Evolutionary conservation across 352 stramenopile species (phyloP), one percentile per base, ranked within the genome.

Genomic region (Phytophthora fragariae): DNA sequence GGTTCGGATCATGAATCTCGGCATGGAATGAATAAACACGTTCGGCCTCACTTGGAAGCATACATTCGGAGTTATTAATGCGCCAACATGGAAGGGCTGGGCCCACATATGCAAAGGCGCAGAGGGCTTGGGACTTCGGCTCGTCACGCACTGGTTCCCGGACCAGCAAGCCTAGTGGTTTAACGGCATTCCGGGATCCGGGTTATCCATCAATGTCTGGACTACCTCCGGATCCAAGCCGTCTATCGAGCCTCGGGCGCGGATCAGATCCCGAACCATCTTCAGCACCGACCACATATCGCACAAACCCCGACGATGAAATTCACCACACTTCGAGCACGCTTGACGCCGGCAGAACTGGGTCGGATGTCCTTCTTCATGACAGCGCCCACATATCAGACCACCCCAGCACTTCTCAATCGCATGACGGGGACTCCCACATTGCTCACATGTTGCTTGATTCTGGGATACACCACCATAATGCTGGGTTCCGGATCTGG

Each of bases 81-180:
- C 5, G 9, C 19, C 39, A 53, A 53, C 52, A 46, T 68, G 55
- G 33, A 44, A 60, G 41, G 21, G 14, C 29, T 61, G 44, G 29
- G 17, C 67, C 67, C 17, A 69, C 53, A 60, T 61, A 73, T 60
- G 60, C 58, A 67, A 66, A 57, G 5, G 19, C n/a, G 5, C 33
- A 62, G 2, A 52, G 27, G 0, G 37, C 37, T 62, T 59, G 60
- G 59, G 56, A 55, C 11, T 56, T 52, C 6, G 46, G 68, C 68
- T 60, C 47, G 68, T 39, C 68, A 66, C 68, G 44, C 54, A 73
- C 53, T 56, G 60, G 61, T 37, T 52, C n/a, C 59, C 67, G 2
- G 9, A 59, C 53, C 53, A 59, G 53, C 53, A 15, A 59, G 53
- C 14, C 63, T 41, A 47, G 35, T 73, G 21, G 66, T 73, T 73